Base-by-base conservation (phyloP, 148 eudicot species). In the Spergularia marina region DNA sequence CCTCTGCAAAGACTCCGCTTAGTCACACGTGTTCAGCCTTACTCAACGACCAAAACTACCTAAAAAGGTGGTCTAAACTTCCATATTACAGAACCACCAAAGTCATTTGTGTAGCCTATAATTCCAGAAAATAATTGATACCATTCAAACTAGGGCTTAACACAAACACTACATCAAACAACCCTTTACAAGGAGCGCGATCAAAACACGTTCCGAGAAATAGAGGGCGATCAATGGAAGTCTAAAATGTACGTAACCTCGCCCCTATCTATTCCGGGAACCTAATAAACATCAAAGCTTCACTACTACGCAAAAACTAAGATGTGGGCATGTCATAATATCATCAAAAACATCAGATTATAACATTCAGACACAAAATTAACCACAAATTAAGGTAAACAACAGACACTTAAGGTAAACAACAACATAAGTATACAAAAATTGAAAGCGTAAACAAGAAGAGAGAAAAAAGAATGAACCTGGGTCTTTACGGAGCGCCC, bases 401-500 rank as follows among this genome's bases (percentile, higher is more conserved):
- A 41, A 7, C 44, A 41, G 1, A 41, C 1, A 7, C 1, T 41
- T 30, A 30, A 30, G 3, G 36, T 30, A 41, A 36, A 71, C 1
- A 36, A 8, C 51, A 63, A 52, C 8, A 2, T 5, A 11, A 12
- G n/a, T 16, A 10, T 5, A 71, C 13, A 20, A 34, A 7, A 78
- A 21, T 39, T 34, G 65, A 15, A 15, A 70, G 40, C 10, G 7
- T 55, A 53, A 59, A 10, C 34, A 44, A 6, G 49, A 44, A 44
- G 49, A 44, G 7, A 44, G 49, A 44, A n/a, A 17, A n/a, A 34
- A 53, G 10, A 25, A 6, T 12, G 21, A 7, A 72, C 98, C 95
- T 83, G 74, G 71, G 75, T 94, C 89, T 86, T 89, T 91, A 40
- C 93, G 90, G 16, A 91, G 90, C 73, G 91, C 89, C 49, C 89